phyloP scores from a whole-genome alignment of 345 rosid genomes.

The Brassica napus region Da-Ae NC_063446.1:23612001-23612500 shows the following conservation, averaged over 20 bases:
- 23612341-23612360: constrained; percentile 20
- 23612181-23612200: constrained; percentile 11
- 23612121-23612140: not conserved
- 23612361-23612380: not conserved
- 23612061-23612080: not conserved
- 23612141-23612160: not conserved
- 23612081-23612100: not conserved
- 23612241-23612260: constrained; percentile 33
- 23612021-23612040: constrained; percentile 7
- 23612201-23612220: constrained; percentile 27
- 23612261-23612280: constrained; percentile 14
- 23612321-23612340: not conserved
- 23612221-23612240: constrained; percentile 4
- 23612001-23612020: constrained; percentile 24
- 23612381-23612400: not conserved
- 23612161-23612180: not conserved
- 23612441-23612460: not conserved
- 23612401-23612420: not conserved
- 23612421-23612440: not conserved
- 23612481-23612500: not conserved
- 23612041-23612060: not conserved
- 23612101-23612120: not conserved
- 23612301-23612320: constrained; percentile 14
- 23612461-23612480: not conserved
- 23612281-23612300: constrained; percentile 17